These are phyloP conservation scores for Pneumocystis canis DNA, from an alignment of 1,139 yeast species.

Conservation along the genomic window DNA sequence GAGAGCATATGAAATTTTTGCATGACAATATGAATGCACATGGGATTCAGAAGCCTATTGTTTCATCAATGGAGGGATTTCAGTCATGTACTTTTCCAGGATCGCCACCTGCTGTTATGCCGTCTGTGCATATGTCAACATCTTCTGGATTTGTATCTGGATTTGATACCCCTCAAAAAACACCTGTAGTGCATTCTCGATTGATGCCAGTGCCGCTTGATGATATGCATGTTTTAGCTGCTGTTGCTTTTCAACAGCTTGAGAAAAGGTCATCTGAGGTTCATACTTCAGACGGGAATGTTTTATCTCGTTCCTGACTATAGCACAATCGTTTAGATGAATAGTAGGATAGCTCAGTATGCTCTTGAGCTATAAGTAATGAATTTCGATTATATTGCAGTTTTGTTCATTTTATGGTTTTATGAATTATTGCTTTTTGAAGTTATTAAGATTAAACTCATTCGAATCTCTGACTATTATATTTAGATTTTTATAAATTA, in stretches of 20 bases:
- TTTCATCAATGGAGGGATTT: neutral
- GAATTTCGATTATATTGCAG: neutral
- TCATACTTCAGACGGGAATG: neutral
- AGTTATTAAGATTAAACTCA: slow-evolving; percentile 7
- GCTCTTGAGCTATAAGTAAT: neutral
- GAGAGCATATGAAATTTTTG: neutral
- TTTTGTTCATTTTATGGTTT: slow-evolving; percentile 4
- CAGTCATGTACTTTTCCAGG: neutral
- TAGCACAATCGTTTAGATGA: neutral
- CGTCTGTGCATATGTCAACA: neutral
- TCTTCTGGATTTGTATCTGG: neutral
- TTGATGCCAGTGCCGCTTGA: slow-evolving; percentile 1
- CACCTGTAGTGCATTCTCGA: neutral
- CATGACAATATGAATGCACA: neutral
- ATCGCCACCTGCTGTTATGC: neutral
- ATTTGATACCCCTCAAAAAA: neutral
- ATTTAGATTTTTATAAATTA: slow-evolving; percentile 55
- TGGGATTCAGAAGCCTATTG: neutral
- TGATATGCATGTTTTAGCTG: slow-evolving; percentile 63
- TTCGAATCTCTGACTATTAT: slow-evolving; percentile 18
- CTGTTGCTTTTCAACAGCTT: slow-evolving; percentile 70
- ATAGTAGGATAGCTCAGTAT: neutral
- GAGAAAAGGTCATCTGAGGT: slow-evolving; percentile 29
- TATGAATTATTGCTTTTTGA: slow-evolving; percentile 9
- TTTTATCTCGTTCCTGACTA: neutral